phyloP scores from a whole-genome alignment of 2,329 filamentous ascomycete species.

The Fusarium humuli region DNA sequence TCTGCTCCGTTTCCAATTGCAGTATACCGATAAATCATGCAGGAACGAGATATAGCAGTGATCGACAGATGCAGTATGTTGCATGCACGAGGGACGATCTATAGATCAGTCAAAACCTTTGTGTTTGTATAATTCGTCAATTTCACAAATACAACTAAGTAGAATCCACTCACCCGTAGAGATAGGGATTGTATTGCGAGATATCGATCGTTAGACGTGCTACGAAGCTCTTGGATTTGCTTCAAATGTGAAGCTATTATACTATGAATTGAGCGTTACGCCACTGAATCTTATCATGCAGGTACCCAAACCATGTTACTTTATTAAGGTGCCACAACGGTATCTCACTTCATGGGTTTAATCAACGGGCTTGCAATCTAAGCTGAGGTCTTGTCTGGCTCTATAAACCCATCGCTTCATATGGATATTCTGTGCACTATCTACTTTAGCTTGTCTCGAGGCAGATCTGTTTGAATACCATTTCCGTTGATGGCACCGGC shows the following conservation, averaged over 20 bases:
- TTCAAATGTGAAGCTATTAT: not conserved
- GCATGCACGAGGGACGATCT: not conserved
- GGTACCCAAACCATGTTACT: slow-evolving; percentile 16
- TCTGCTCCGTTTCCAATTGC: not conserved
- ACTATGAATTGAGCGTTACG: not conserved
- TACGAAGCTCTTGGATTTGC: not conserved
- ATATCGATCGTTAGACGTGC: not conserved
- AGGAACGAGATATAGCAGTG: not conserved
- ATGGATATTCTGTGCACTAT: not conserved
- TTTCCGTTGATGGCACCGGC: not conserved
- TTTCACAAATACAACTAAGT: not conserved
- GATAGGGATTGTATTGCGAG: not conserved
- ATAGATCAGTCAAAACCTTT: not conserved
- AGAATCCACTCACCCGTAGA: not conserved
- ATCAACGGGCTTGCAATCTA: not conserved
- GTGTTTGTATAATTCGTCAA: not conserved
- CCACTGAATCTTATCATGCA: slow-evolving; percentile 13
- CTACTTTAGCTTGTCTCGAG: not conserved
- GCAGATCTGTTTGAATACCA: not conserved
- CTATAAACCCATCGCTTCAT: not conserved
- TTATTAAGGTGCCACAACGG: not conserved
- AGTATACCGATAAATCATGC: not conserved
- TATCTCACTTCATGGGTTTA: not conserved
- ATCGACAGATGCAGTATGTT: not conserved
- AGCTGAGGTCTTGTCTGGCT: not conserved